These are phyloP conservation scores for Populus tomentosa DNA, from an alignment of 441 rosid species.

Conservation along the genomic window DNA sequence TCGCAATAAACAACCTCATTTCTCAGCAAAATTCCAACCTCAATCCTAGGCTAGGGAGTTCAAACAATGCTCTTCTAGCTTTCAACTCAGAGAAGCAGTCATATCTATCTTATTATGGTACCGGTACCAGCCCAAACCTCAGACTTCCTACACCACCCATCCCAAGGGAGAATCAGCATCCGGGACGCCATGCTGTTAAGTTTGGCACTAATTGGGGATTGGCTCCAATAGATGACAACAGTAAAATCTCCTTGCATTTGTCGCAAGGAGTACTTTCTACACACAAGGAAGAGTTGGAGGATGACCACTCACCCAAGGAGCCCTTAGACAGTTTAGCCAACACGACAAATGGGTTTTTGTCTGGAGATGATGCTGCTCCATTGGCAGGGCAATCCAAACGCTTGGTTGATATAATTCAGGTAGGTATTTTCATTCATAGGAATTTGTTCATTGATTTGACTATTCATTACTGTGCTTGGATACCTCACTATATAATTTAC, in stretches of 20 bases:
- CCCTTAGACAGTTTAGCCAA: slow-evolving; percentile 23
- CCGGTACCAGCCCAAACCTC: slow-evolving; percentile 34
- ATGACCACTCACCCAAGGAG: slow-evolving; percentile 36
- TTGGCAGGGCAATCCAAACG: slow-evolving; percentile 19
- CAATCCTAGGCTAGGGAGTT: slow-evolving; percentile 26
- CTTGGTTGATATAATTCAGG: slow-evolving; percentile 39
- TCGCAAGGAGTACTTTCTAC: slow-evolving; percentile 47
- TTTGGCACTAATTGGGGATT: slow-evolving; percentile 34
- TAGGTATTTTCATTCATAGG: slow-evolving; percentile 13
- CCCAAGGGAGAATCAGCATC: slow-evolving; percentile 30
- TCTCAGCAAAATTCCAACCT: slow-evolving; percentile 27
- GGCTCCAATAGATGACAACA: slow-evolving; percentile 26
- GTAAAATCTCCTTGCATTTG: slow-evolving; percentile 25
- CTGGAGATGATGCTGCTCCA: slow-evolving; percentile 21
- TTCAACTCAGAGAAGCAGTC: slow-evolving; percentile 25
- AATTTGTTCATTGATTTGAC: slow-evolving; percentile 1
- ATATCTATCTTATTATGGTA: slow-evolving; percentile 24
- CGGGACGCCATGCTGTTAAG: slow-evolving; percentile 29
- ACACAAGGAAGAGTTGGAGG: slow-evolving; percentile 58
- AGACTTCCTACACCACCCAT: slow-evolving; percentile 40
- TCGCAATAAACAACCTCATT: slow-evolving; percentile 40
- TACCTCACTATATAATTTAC: neutral
- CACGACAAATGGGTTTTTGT: slow-evolving; percentile 20
- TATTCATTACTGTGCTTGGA: neutral
- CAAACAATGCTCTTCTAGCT: slow-evolving; percentile 13